Conservation (phyloP, 768 basidiomycete genomes). For the Suillus occidentalis region DNA sequence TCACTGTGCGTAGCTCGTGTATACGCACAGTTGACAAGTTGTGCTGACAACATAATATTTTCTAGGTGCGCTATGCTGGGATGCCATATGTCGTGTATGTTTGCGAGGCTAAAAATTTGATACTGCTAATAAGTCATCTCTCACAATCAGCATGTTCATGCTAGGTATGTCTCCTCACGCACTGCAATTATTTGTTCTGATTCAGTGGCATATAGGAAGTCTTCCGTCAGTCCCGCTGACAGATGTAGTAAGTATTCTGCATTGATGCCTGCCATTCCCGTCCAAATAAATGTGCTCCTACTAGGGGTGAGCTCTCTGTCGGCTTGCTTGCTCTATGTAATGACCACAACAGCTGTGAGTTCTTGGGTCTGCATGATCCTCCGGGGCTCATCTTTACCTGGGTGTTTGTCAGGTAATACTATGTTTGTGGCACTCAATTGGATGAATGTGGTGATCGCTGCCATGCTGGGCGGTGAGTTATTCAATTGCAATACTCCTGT, state of each 20-base stretch:
- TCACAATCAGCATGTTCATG: conserved; percentile 1
- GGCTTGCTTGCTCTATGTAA: neutral
- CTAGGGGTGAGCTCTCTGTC: neutral
- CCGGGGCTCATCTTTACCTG: neutral
- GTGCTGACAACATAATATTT: neutral
- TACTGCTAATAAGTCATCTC: neutral
- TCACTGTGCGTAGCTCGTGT: neutral
- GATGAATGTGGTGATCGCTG: neutral
- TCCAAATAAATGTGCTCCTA: neutral
- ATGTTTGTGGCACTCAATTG: neutral
- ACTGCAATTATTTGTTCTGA: neutral
- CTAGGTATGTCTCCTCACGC: neutral
- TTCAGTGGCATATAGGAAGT: neutral
- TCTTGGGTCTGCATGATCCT: neutral
- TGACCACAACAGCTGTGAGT: neutral
- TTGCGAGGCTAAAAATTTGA: neutral
- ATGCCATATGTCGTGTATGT: neutral
- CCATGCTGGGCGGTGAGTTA: neutral
- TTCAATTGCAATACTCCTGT: neutral
- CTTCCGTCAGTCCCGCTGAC: conserved; percentile 1
- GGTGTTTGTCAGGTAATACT: neutral
- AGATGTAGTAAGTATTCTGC: neutral
- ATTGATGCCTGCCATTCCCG: neutral
- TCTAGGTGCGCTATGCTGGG: neutral
- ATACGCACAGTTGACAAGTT: neutral